Percentiles rank a stretch among this genome's conserved stretches.
These are phyloP conservation scores for Anethum foeniculum DNA, from an alignment of 140 eudicot genomes.

Conservation along the genomic window DNA sequence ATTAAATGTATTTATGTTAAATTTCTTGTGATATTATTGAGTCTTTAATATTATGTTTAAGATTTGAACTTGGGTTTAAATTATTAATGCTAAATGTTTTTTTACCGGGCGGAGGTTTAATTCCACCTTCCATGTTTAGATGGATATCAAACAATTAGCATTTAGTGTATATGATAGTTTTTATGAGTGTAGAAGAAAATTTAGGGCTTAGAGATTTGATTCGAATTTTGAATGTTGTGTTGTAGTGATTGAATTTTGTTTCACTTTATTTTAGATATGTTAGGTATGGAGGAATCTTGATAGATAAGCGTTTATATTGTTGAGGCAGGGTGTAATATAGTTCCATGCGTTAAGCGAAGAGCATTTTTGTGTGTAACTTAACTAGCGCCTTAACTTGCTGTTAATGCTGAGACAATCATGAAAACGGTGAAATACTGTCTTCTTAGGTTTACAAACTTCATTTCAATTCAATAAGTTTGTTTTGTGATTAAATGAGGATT, in stretches of 20 bases:
- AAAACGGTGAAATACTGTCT: not conserved
- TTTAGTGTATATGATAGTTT: not conserved
- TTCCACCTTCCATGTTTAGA: not conserved
- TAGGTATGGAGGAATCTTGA: not conserved
- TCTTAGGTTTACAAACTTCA: not conserved
- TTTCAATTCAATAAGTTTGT: not conserved
- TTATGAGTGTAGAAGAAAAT: not conserved
- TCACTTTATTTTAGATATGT: not conserved
- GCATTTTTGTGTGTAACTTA: not conserved
- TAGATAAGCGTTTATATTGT: not conserved
- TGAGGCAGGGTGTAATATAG: not conserved
- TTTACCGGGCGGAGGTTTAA: not conserved
- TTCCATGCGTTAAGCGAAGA: not conserved
- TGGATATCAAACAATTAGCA: not conserved
- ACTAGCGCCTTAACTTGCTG: not conserved
- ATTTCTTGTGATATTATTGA: not conserved
- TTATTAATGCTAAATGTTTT: not conserved
- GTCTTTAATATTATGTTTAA: conserved; percentile 1
- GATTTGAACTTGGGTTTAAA: not conserved
- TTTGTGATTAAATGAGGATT: not conserved
- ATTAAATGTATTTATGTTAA: not conserved
- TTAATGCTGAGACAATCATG: not conserved
- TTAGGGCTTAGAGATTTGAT: not conserved
- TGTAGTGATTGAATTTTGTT: not conserved
- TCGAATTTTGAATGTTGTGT: not conserved